Evolutionary conservation across 495 filamentous ascomycete genomes (phyloP).

Genomic region (Tuber calosporum): DNA sequence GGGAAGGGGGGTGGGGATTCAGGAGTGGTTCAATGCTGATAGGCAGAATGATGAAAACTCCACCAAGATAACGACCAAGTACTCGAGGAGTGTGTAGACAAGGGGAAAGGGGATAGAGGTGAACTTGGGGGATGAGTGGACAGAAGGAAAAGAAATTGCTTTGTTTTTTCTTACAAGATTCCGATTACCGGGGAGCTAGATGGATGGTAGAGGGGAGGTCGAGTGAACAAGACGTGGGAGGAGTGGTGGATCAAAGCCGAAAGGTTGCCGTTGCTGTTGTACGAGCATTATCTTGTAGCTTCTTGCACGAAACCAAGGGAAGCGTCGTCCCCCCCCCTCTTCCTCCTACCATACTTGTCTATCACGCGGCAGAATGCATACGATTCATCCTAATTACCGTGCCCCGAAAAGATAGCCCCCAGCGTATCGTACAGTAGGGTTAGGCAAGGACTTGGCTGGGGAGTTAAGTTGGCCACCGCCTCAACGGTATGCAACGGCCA

Average conservation of each 20-base stretch:
- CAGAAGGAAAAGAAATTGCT: neutral
- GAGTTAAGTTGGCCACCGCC: neutral
- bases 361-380: too few relatives aligned
- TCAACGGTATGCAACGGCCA: neutral
- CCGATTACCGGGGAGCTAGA: neutral
- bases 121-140: neutral
- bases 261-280: neutral
- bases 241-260: neutral
- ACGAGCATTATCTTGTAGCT: neutral
- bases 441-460: neutral
- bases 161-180: conserved; percentile 4
- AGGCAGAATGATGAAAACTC: neutral
- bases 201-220: neutral
- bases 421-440: neutral
- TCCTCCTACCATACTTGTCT: too few relatives aligned
- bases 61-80: neutral
- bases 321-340: too few relatives aligned
- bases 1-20: neutral
- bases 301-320: neutral
- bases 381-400: too few relatives aligned
- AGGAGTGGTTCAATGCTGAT: neutral
- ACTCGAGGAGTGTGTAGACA: neutral
- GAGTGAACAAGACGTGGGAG: neutral
- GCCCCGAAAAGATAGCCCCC: neutral
- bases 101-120: neutral